phyloP scores from a whole-genome alignment of 345 rosid genomes.

The Cardamine resedifolia region DNA sequence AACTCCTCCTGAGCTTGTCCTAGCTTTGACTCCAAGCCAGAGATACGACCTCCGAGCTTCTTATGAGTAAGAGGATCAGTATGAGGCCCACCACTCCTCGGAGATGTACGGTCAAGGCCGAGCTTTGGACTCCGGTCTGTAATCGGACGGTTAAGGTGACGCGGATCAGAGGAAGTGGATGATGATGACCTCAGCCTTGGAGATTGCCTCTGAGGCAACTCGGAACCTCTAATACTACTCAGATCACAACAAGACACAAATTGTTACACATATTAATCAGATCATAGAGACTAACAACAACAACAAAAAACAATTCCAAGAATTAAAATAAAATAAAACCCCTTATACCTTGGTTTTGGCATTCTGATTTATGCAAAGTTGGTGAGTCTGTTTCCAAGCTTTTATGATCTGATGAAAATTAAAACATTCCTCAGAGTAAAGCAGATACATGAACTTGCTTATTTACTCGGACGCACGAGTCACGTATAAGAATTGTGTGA shows the following conservation, averaged over 20 bases:
- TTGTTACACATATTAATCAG: neutral
- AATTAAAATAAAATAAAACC: neutral
- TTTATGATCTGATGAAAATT: constrained; percentile 36
- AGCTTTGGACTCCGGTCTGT: constrained; percentile 61
- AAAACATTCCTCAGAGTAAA: neutral
- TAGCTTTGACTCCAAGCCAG: constrained; percentile 81
- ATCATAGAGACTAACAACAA: constrained; percentile 13
- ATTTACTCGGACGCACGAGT: too few relatives aligned
- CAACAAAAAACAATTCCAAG: neutral
- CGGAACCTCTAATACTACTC: constrained; percentile 42
- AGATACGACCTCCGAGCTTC: constrained; percentile 82
- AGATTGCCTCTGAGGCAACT: constrained; percentile 71
- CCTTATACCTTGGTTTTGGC: constrained; percentile 81
- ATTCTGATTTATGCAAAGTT: constrained; percentile 34
- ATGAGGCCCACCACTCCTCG: constrained; percentile 53
- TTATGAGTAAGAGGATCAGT: constrained; percentile 61
- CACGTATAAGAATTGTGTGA: too few relatives aligned
- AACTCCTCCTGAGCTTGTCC: constrained; percentile 85
- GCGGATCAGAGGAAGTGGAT: constrained; percentile 52
- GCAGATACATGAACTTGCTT: too few relatives aligned
- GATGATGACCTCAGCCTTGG: constrained; percentile 54
- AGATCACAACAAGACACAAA: constrained; percentile 1
- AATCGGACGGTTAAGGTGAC: constrained; percentile 50
- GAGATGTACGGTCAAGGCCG: constrained; percentile 62
- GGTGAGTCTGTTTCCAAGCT: neutral